These are phyloP conservation scores for Mucor sp. DNA, from an alignment of 371 early-diverging fungal genomes.

Conservation along the genomic window DNA sequence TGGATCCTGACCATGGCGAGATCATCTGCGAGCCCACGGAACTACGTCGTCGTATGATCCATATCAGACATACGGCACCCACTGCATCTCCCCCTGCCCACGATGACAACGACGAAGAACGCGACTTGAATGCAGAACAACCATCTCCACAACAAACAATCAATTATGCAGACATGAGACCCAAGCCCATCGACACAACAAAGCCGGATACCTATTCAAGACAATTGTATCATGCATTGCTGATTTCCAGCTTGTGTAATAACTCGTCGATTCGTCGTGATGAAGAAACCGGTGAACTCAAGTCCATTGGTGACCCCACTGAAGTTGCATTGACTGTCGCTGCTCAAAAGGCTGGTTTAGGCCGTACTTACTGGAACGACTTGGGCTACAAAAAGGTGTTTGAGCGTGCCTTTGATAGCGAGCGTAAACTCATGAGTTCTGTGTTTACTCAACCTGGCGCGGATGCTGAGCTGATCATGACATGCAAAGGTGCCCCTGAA, in stretches of 20 bases:
- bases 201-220: conserved; percentile 31
- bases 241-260: conserved; percentile 67
- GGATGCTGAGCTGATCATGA: conserved; percentile 37
- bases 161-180: conserved; percentile 35
- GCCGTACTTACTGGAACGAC: conserved; percentile 32
- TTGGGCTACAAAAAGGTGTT: conserved; percentile 39
- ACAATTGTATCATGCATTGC: conserved; percentile 35
- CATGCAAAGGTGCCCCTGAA: conserved; percentile 93
- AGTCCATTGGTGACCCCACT: conserved; percentile 81
- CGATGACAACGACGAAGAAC: background rate
- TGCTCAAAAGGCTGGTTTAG: conserved; percentile 55
- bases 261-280: conserved; percentile 61
- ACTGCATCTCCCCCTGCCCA: background rate
- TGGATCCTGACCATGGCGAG: conserved; percentile 68
- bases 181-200: conserved; percentile 37
- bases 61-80: conserved; percentile 28
- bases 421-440: conserved; percentile 90
- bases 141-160: background rate
- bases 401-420: conserved; percentile 77
- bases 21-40: conserved; percentile 45
- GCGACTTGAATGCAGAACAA: background rate
- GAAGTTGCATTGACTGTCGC: conserved; percentile 72
- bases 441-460: conserved; percentile 41
- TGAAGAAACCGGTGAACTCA: conserved; percentile 67
- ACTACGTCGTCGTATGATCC: conserved; percentile 45